Conservation (phyloP, 2,329 filamentous ascomycete genomes). For the Herpotrichia juniperi region DNA sequence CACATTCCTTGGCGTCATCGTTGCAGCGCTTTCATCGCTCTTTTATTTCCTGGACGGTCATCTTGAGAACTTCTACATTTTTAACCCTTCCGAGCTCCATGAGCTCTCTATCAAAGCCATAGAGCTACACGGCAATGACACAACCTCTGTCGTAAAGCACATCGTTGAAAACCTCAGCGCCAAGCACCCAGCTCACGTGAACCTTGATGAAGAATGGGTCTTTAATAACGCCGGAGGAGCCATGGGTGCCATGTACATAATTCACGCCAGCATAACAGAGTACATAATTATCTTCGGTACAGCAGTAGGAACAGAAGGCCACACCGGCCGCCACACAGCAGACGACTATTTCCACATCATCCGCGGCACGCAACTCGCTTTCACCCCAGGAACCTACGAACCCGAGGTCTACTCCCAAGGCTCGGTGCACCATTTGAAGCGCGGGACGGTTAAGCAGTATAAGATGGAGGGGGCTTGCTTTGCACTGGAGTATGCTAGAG, state of each 20-base stretch:
- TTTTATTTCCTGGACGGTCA: conserved; percentile 37
- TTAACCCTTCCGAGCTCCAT: conserved; percentile 71
- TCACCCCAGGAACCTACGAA: conserved; percentile 66
- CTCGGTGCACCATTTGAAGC: conserved; percentile 71
- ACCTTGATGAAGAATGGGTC: conserved; percentile 79
- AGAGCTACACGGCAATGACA: conserved; percentile 75
- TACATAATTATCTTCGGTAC: conserved; percentile 88
- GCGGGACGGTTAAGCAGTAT: conserved; percentile 81
- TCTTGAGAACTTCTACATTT: conserved; percentile 69
- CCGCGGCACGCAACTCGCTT: conserved; percentile 76
- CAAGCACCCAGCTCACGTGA: conserved; percentile 58
- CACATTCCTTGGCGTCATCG: conserved; percentile 23
- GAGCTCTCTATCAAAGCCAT: conserved; percentile 71
- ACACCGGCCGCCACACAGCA: conserved; percentile 85
- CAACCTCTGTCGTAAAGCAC: conserved; percentile 68
- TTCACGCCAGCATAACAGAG: conserved; percentile 87
- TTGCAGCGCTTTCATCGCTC: conserved; percentile 28
- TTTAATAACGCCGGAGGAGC: conserved; percentile 92
- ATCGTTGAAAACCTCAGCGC: conserved; percentile 71
- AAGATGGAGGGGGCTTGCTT: conserved; percentile 78
- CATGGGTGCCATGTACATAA: conserved; percentile 90
- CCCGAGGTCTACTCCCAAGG: conserved; percentile 74
- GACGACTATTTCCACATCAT: conserved; percentile 97
- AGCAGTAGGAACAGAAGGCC: conserved; percentile 83
- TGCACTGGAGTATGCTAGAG: conserved; percentile 81